Evolutionary conservation across 108 stramenopile genomes (phyloP).

Genomic region (Fistulifera pelliculosa): DNA sequence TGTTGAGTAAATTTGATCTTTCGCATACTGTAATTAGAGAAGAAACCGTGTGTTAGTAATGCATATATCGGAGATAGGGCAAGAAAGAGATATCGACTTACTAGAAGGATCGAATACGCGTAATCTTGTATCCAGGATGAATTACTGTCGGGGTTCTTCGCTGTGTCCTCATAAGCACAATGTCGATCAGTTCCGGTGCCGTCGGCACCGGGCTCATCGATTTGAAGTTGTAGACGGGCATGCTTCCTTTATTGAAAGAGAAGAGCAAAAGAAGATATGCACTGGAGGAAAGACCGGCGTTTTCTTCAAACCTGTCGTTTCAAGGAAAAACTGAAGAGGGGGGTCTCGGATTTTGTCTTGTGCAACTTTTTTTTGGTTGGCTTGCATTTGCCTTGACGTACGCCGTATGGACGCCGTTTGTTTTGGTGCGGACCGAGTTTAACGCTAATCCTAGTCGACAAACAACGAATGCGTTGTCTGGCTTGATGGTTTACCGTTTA

Average conservation of each 20-base stretch:
- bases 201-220: constrained; percentile 93
- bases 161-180: constrained; percentile 94
- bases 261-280: no score
- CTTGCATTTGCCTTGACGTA: no score
- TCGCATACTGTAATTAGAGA: constrained; percentile 71
- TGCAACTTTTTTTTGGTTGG: no score
- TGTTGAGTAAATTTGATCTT: constrained; percentile 99
- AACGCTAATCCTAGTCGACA: no score
- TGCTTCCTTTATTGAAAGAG: constrained; percentile 17
- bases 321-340: no score
- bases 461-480: no score
- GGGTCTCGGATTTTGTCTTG: no score
- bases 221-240: constrained; percentile 99
- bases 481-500: no score
- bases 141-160: constrained; percentile 96
- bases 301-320: no score
- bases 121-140: constrained; percentile 98
- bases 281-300: no score
- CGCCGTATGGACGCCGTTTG: no score
- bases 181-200: constrained; percentile 94
- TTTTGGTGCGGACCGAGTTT: no score
- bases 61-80: background rate
- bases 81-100: constrained; percentile 32
- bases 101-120: constrained; percentile 93
- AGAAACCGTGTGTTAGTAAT: background rate